Percentiles rank a stretch among this genome's conserved stretches.
These are phyloP conservation scores for Dovyalis caffra DNA, from an alignment of 345 rosid species.

Conservation along the genomic window DNA sequence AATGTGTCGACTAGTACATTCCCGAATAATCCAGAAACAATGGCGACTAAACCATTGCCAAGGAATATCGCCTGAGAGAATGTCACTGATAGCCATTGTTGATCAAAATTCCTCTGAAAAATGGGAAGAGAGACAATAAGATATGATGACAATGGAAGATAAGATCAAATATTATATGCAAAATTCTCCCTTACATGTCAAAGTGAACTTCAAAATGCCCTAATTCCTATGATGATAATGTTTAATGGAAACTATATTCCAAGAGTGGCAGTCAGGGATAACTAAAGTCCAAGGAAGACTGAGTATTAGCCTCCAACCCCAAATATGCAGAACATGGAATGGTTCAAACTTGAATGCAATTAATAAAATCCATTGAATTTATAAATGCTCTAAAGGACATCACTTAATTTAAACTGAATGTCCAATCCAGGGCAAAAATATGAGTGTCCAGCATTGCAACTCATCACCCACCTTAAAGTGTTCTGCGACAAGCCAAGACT, in stretches of 20 bases:
- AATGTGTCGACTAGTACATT: slow-evolving; percentile 75
- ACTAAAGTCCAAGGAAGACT: not conserved
- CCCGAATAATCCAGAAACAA: slow-evolving; percentile 78
- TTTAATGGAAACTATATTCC: not conserved
- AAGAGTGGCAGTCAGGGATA: not conserved
- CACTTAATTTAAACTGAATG: not conserved
- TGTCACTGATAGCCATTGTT: slow-evolving; percentile 85
- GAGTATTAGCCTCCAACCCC: not conserved
- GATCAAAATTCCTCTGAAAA: slow-evolving; percentile 82
- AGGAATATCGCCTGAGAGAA: slow-evolving; percentile 94
- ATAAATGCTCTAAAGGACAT: not conserved
- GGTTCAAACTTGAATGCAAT: not conserved
- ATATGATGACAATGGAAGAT: not conserved
- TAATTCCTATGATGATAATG: not conserved
- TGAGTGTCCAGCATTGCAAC: not conserved
- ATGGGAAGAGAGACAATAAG: not conserved
- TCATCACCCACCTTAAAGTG: slow-evolving; percentile 73
- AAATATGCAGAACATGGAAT: too few species aligned
- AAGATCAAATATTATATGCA: not conserved
- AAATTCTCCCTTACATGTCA: not conserved
- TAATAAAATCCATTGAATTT: not conserved
- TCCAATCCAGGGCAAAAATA: not conserved
- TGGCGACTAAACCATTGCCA: slow-evolving; percentile 93
- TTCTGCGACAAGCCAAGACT: slow-evolving; percentile 98
- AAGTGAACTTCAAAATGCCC: slow-evolving; percentile 1